These are phyloP conservation scores for Candida endomychidarum DNA, from an alignment of 805 yeast genomes.

Conservation along the genomic window DNA sequence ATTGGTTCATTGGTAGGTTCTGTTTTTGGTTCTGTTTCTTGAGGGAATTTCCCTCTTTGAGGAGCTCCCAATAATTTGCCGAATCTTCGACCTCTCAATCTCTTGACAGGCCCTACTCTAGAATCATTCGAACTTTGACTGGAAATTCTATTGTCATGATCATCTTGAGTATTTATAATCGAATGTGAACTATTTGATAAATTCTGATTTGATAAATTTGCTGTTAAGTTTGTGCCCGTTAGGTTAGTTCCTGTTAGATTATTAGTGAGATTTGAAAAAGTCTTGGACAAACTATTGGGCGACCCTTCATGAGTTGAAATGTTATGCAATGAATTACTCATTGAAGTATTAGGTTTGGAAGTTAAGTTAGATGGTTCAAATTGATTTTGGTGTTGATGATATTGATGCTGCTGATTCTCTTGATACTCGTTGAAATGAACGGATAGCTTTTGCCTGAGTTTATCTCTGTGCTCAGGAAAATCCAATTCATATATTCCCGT, in stretches of 20 bases:
- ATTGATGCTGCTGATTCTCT: neutral
- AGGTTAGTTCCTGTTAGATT: constrained; percentile 11
- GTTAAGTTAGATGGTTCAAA: neutral
- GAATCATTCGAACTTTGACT: constrained; percentile 7
- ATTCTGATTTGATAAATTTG: constrained; percentile 11
- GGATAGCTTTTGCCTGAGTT: constrained; percentile 30
- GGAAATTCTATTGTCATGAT: neutral
- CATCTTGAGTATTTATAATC: neutral
- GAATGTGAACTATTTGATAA: neutral
- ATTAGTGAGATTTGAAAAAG: constrained; percentile 10
- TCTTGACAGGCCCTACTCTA: constrained; percentile 21
- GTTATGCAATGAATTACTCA: constrained; percentile 10
- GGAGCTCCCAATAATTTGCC: constrained; percentile 50
- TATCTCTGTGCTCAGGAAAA: constrained; percentile 22
- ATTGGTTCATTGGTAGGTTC: too few species aligned
- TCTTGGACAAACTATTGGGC: constrained; percentile 15
- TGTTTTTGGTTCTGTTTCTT: neutral
- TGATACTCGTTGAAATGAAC: constrained; percentile 27
- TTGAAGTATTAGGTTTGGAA: constrained; percentile 16
- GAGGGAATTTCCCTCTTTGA: constrained; percentile 26
- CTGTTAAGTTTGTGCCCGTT: constrained; percentile 11
- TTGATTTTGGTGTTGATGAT: neutral
- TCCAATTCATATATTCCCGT: constrained; percentile 35
- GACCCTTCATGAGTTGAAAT: constrained; percentile 14
- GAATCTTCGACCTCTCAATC: constrained; percentile 38